phyloP scores from a whole-genome alignment of 352 stramenopile genomes.

The Pythium chondricola region DNA sequence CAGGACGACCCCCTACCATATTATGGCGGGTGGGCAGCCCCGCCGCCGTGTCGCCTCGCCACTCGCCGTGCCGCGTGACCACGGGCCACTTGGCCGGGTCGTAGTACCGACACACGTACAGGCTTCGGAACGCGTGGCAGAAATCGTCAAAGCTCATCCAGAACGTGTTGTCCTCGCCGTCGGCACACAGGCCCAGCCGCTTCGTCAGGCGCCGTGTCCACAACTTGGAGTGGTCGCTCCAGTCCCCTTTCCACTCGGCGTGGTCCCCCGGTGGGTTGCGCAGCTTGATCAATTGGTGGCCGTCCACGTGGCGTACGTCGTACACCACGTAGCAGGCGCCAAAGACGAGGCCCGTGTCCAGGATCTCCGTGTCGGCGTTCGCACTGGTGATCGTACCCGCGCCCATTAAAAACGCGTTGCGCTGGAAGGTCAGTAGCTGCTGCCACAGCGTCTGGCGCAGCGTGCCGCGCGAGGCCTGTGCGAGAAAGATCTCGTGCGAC shows the following conservation, averaged over 20 bases:
- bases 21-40: constrained; percentile 87
- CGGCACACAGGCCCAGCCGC: constrained; percentile 49
- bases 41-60: constrained; percentile 61
- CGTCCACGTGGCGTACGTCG: constrained; percentile 82
- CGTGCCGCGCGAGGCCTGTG: constrained; percentile 69
- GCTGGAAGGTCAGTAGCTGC: constrained; percentile 74
- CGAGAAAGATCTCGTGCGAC: constrained; percentile 86
- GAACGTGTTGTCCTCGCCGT: constrained; percentile 89
- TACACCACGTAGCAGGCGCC: constrained; percentile 90
- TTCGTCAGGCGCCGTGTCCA: constrained; percentile 89
- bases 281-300: constrained; percentile 83
- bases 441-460: constrained; percentile 90
- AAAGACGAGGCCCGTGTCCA: constrained; percentile 89
- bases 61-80: constrained; percentile 38
- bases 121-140: constrained; percentile 82
- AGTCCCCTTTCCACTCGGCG: constrained; percentile 91
- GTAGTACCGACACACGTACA: constrained; percentile 92
- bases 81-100: constrained; percentile 80
- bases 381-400: constrained; percentile 81
- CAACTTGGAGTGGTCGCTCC: constrained; percentile 86
- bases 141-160: constrained; percentile 96
- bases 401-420: constrained; percentile 89
- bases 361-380: constrained; percentile 81
- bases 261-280: constrained; percentile 91
- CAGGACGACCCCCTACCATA: constrained; percentile 40